Conservation (phyloP, 1,284 basidiomycete species). For the Exobasidium rhododendri region DNA sequence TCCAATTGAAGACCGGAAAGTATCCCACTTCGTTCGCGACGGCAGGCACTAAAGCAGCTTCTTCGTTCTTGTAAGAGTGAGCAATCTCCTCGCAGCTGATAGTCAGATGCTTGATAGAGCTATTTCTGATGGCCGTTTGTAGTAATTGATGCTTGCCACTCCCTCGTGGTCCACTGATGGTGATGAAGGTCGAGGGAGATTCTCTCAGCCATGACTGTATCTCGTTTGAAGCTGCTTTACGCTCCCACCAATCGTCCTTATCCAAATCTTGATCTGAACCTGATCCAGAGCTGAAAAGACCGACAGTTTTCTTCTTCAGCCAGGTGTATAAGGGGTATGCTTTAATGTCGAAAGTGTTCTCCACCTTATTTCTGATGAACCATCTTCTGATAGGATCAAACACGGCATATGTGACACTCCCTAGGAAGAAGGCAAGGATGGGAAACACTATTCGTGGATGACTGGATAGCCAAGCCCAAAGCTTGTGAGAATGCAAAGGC, state of each 20-base stretch:
- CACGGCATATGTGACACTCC: constrained; percentile 78
- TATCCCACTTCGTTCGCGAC: constrained; percentile 75
- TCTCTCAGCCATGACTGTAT: constrained; percentile 72
- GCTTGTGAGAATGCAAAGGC: constrained; percentile 71
- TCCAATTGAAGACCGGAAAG: constrained; percentile 68
- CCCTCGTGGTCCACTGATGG: constrained; percentile 86
- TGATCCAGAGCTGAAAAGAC: constrained; percentile 21
- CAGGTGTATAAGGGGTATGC: constrained; percentile 27
- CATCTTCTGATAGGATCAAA: constrained; percentile 86
- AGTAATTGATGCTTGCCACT: constrained; percentile 80
- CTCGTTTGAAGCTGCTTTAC: constrained; percentile 69
- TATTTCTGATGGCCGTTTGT: constrained; percentile 57
- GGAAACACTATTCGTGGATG: constrained; percentile 87
- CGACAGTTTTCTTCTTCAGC: constrained; percentile 38
- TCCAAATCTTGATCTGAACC: constrained; percentile 29
- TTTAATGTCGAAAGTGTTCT: constrained; percentile 71
- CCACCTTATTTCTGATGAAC: constrained; percentile 77
- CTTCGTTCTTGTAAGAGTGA: constrained; percentile 66
- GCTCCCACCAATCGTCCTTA: constrained; percentile 72
- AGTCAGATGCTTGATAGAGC: constrained; percentile 19
- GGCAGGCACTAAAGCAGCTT: constrained; percentile 63
- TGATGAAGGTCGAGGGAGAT: constrained; percentile 66
- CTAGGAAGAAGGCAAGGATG: constrained; percentile 73
- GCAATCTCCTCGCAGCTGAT: constrained; percentile 79
- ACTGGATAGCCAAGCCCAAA: constrained; percentile 75